These are phyloP conservation scores for Neostapfia colusana DNA, from an alignment of 176 grass and related monocot species.

Conservation along the genomic window DNA sequence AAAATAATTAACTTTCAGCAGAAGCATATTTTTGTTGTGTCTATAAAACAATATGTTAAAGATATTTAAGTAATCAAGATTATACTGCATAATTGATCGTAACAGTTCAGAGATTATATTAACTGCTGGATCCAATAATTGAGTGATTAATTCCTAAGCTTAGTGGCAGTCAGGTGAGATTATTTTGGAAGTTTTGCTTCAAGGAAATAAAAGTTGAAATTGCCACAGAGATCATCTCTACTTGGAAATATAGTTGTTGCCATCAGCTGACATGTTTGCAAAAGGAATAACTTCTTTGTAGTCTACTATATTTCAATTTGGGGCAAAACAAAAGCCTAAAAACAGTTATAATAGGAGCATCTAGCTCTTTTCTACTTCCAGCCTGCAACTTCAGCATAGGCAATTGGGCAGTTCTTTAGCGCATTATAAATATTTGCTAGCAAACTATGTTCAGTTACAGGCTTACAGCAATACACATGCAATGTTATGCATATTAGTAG, in stretches of 20 bases:
- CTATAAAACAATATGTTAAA: constrained; percentile 14
- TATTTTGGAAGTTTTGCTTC: constrained; percentile 16
- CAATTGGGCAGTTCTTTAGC: not conserved
- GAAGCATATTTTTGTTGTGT: constrained; percentile 13
- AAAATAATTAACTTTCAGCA: constrained; percentile 29
- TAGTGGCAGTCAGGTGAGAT: not conserved
- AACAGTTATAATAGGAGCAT: not conserved
- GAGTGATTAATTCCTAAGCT: constrained; percentile 1
- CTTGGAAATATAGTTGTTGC: not conserved
- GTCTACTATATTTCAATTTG: not conserved
- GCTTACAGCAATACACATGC: not conserved
- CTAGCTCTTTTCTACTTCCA: not conserved
- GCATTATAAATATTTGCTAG: not conserved
- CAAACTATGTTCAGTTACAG: not conserved
- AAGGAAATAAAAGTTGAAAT: constrained; percentile 9
- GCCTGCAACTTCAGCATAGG: not conserved
- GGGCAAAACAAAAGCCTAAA: constrained; percentile 17
- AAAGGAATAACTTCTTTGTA: not conserved
- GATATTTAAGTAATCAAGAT: constrained; percentile 20
- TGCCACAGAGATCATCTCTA: not conserved
- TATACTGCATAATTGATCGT: not conserved
- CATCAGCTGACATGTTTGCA: not conserved
- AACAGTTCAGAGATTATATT: constrained; percentile 18
- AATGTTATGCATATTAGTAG: not conserved
- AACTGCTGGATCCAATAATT: constrained; percentile 10